A percentile compares a stretch with the other conserved stretches of the same genome.
These are phyloP conservation scores for Eleusine coracana DNA, from an alignment of 176 grass and related monocot species.

Conservation along the genomic window DNA sequence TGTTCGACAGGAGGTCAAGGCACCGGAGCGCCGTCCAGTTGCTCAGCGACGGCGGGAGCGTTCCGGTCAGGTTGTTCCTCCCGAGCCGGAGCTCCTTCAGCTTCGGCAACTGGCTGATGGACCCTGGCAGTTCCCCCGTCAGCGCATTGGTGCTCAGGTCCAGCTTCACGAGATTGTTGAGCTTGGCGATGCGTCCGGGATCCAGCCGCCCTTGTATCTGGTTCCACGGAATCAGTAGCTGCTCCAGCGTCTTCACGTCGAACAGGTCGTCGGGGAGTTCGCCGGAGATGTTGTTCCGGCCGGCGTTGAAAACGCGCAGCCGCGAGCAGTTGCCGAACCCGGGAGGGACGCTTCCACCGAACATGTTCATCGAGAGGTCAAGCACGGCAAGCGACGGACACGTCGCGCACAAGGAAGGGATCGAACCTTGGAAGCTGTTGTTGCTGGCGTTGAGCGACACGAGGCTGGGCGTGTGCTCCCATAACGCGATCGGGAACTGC, in stretches of 20 bases:
- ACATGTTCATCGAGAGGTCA: constrained; percentile 42
- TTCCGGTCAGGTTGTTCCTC: constrained; percentile 43
- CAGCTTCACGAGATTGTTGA: constrained; percentile 29
- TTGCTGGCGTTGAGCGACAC: constrained; percentile 49
- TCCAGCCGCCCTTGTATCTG: constrained; percentile 37
- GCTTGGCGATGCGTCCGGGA: constrained; percentile 2
- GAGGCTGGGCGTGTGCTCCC: constrained; percentile 31
- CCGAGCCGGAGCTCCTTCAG: constrained; percentile 37
- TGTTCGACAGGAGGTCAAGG: constrained; percentile 47
- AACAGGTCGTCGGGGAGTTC: constrained; percentile 51
- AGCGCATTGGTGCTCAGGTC: constrained; percentile 35
- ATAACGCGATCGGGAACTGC: constrained; percentile 43
- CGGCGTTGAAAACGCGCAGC: constrained; percentile 29
- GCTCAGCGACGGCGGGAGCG: constrained; percentile 41
- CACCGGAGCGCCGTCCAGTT: constrained; percentile 43
- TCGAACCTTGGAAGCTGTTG: constrained; percentile 44
- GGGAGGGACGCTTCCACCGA: constrained; percentile 4
- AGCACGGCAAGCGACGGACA: constrained; percentile 34
- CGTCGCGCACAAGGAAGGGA: constrained; percentile 35
- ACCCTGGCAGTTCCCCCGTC: constrained; percentile 40
- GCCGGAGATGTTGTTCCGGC: constrained; percentile 51
- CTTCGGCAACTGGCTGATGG: constrained; percentile 38
- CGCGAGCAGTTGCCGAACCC: constrained; percentile 45
- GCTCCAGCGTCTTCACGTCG: constrained; percentile 44
- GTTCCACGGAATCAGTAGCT: constrained; percentile 36